A percentile compares a stretch with the other conserved stretches of the same genome.
Evolutionary conservation across 441 rosid genomes (phyloP).

Genomic region (Omphalea diandra): DNA sequence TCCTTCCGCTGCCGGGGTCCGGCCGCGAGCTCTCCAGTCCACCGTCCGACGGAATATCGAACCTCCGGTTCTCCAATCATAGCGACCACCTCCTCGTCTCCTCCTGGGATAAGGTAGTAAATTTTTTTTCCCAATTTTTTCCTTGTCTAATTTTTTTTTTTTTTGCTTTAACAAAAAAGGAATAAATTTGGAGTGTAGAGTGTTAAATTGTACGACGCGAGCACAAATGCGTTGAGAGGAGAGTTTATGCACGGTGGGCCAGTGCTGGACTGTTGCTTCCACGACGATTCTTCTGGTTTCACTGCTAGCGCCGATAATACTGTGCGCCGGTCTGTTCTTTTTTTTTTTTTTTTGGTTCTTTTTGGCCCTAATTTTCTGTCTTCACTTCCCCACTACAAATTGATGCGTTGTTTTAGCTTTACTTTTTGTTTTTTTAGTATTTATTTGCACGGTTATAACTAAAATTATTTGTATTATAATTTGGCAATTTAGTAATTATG

Average conservation of each 20-base stretch:
- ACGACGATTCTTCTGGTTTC: constrained; percentile 95
- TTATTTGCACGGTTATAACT: too few relatives aligned
- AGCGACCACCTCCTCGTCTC: constrained; percentile 97
- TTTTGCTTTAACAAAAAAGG: too few relatives aligned
- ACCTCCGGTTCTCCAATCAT: constrained; percentile 91
- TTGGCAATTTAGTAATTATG: background rate
- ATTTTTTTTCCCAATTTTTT: background rate
- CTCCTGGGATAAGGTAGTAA: constrained; percentile 98
- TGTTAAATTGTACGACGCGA: constrained; percentile 85
- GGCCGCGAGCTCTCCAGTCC: constrained; percentile 86
- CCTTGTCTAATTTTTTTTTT: background rate
- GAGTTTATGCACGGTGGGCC: constrained; percentile 94
- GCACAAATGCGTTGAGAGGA: constrained; percentile 67
- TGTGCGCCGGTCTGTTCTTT: constrained; percentile 64
- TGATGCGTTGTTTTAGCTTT: background rate
- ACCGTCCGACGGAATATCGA: constrained; percentile 88
- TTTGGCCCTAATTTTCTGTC: background rate
- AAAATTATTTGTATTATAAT: too few relatives aligned
- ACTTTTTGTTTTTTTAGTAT: background rate
- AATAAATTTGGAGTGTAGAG: constrained; percentile 35
- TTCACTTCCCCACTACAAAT: background rate
- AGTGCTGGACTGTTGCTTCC: constrained; percentile 97
- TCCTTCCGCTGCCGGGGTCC: constrained; percentile 52
- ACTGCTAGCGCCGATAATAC: constrained; percentile 75
- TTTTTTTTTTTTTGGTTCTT: background rate